Conservation (phyloP, 257 asterid genomes). For the Przewalskia tangutica region DNA sequence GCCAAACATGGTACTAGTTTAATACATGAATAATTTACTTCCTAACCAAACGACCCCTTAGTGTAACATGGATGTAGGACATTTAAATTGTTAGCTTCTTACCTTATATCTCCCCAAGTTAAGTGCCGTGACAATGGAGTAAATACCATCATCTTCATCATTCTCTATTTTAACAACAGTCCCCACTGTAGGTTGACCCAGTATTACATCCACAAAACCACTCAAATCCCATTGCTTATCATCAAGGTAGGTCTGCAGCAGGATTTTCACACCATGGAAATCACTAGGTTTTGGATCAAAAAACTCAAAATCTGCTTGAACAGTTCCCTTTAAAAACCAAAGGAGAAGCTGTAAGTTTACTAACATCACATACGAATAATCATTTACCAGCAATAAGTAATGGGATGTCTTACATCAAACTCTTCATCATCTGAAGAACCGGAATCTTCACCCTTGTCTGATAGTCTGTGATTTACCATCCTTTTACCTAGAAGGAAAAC, state of each 20-base stretch:
- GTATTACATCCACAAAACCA: slow-evolving; percentile 73
- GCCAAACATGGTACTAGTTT: too few species aligned
- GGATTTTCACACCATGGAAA: slow-evolving; percentile 84
- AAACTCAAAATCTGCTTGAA: slow-evolving; percentile 90
- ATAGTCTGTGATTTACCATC: not conserved
- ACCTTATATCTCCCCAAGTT: slow-evolving; percentile 77
- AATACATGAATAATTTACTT: too few species aligned
- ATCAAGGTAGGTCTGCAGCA: slow-evolving; percentile 69
- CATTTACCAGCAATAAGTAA: not conserved
- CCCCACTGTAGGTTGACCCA: slow-evolving; percentile 85
- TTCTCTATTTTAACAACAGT: slow-evolving; percentile 74
- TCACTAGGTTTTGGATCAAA: slow-evolving; percentile 82
- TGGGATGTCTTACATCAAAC: slow-evolving; percentile 36
- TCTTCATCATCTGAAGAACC: slow-evolving; percentile 64
- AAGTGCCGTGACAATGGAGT: slow-evolving; percentile 59
- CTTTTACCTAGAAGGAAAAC: slow-evolving; percentile 29
- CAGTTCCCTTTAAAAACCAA: slow-evolving; percentile 44
- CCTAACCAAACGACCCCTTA: too few species aligned
- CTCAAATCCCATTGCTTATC: slow-evolving; percentile 74
- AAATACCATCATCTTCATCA: slow-evolving; percentile 77
- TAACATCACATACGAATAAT: not conserved
- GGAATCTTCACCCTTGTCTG: slow-evolving; percentile 13
- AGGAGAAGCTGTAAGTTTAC: slow-evolving; percentile 2
- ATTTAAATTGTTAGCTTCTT: slow-evolving; percentile 18
- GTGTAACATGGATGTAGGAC: not conserved